Percentiles rank a stretch among this genome's conserved stretches.
phyloP scores from a whole-genome alignment of 2,329 filamentous ascomycete genomes.

The Apiospora sp. region DNA sequence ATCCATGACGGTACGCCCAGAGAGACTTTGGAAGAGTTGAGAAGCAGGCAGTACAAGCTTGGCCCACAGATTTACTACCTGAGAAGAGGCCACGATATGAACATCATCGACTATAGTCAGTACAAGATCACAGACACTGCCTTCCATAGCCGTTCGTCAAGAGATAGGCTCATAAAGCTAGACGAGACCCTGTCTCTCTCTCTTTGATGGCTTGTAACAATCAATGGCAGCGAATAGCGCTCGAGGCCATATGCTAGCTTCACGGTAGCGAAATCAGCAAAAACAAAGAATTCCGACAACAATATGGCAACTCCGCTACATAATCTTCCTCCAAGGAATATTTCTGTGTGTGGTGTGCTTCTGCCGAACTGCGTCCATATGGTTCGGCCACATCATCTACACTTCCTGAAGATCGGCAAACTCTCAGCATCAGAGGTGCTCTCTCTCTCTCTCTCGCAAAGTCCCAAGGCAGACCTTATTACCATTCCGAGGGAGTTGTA shows the following conservation, averaged over 20 bases:
- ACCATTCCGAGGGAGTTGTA: slow-evolving; percentile 1
- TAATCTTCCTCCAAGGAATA: slow-evolving; percentile 49
- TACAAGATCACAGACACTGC: slow-evolving; percentile 44
- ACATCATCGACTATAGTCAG: slow-evolving; percentile 43
- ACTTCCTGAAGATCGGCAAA: slow-evolving; percentile 23
- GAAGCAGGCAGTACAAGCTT: slow-evolving; percentile 23
- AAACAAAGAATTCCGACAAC: slow-evolving; percentile 53
- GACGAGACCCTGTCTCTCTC: slow-evolving; percentile 47
- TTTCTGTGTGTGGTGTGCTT: slow-evolving; percentile 45
- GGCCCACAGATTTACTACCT: slow-evolving; percentile 17
- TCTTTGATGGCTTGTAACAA: slow-evolving; percentile 59
- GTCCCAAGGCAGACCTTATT: slow-evolving; percentile 5
- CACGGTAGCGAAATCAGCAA: slow-evolving; percentile 73
- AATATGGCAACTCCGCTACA: slow-evolving; percentile 53
- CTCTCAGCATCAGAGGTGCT: neutral
- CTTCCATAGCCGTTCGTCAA: slow-evolving; percentile 56
- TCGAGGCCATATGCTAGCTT: slow-evolving; percentile 74
- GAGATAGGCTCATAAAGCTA: slow-evolving; percentile 54
- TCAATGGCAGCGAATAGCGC: slow-evolving; percentile 66
- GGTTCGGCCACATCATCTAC: slow-evolving; percentile 31
- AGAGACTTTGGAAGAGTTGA: slow-evolving; percentile 24
- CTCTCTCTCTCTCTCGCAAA: neutral
- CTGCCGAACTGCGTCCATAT: slow-evolving; percentile 19
- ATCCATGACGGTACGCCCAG: slow-evolving; percentile 16
- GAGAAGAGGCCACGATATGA: slow-evolving; percentile 25